phyloP scores from a whole-genome alignment of 2,329 filamentous ascomycete genomes.

The Paradendryphiella salina region DNA sequence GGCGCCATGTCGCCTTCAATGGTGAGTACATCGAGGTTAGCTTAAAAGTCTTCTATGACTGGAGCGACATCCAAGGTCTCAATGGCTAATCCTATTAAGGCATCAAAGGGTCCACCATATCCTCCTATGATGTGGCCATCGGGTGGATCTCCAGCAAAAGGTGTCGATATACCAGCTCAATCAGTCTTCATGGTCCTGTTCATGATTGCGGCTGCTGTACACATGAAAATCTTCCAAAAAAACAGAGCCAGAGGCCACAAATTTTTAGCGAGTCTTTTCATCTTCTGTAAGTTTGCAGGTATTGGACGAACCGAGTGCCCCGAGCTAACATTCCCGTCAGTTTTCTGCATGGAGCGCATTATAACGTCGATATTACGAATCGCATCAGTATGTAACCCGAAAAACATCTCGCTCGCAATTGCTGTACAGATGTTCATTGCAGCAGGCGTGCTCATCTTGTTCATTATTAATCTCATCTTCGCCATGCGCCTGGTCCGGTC shows the following conservation, averaged over 20 bases:
- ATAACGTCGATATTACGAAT: constrained; percentile 47
- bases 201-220: constrained; percentile 43
- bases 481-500: constrained; percentile 74
- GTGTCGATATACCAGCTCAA: constrained; percentile 48
- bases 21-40: constrained; percentile 8
- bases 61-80: neutral
- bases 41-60: neutral
- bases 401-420: constrained; percentile 55
- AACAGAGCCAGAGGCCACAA: constrained; percentile 48
- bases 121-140: constrained; percentile 36
- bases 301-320: neutral
- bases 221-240: constrained; percentile 50
- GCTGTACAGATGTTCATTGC: constrained; percentile 70
- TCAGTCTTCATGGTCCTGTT: constrained; percentile 51
- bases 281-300: constrained; percentile 42
- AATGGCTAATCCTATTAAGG: constrained; percentile 19
- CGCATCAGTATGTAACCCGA: constrained; percentile 35
- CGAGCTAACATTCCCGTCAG: constrained; percentile 17
- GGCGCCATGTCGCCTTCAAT: constrained; percentile 18
- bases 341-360: constrained; percentile 51
- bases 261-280: constrained; percentile 47
- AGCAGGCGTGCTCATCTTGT: constrained; percentile 74
- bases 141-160: constrained; percentile 45
- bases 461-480: constrained; percentile 77
- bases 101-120: constrained; percentile 35